These are phyloP conservation scores for Rhizopogon vinicolor DNA, from an alignment of 768 basidiomycete species.

Conservation along the genomic window DNA sequence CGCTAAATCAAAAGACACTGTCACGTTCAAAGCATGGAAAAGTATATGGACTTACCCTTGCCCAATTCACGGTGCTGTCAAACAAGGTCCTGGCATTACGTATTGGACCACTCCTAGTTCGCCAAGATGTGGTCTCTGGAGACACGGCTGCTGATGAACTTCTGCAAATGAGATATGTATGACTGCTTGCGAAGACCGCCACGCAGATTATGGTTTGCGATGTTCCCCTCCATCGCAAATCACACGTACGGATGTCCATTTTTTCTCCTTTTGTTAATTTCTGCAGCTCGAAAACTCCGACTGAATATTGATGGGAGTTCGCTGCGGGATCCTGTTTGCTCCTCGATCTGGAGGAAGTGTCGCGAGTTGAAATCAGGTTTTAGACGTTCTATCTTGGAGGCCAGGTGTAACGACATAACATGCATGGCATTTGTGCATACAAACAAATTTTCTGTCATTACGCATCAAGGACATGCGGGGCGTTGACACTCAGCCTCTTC, in stretches of 20 bases:
- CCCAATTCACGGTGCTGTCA: background rate
- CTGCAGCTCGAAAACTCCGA: background rate
- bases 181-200: background rate
- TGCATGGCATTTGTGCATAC: background rate
- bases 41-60: background rate
- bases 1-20: background rate
- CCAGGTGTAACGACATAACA: background rate
- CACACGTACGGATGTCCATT: background rate
- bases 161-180: background rate
- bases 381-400: background rate
- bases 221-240: background rate
- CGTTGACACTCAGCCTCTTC: background rate
- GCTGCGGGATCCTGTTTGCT: background rate
- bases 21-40: background rate
- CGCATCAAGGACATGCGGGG: no score
- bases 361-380: background rate
- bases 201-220: background rate
- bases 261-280: background rate
- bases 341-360: background rate
- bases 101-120: no score
- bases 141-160: no score
- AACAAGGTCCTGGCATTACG: background rate
- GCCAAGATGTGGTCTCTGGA: no score
- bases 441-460: no score
- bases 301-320: background rate